Base-by-base conservation (phyloP, 495 filamentous ascomycete species). In the Xylaria nigripes region DNA sequence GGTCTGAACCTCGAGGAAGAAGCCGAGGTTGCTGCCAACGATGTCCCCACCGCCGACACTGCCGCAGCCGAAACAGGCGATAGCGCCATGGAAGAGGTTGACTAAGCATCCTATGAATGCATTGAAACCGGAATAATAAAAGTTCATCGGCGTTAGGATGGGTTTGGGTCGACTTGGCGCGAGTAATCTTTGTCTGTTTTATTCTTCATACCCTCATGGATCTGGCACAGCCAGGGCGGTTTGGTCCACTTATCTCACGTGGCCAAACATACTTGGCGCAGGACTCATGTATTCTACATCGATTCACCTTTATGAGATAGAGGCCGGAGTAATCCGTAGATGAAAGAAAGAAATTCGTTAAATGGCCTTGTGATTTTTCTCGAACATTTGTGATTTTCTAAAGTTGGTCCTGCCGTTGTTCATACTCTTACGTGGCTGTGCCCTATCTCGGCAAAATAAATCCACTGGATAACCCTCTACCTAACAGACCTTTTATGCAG, bases 1-100 rank as follows among this genome's bases (percentile, higher is more conserved):
- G 94, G 94, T 63, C 77, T 98, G 66, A 96, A 97, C 79, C 83
- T 97, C 48, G 90, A 96, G 54, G 94, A 96, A 77, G 86, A 91
- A 65, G 81, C 85, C 49, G 87, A 90, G 71, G 82, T 85, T 50
- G 24, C 49, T 1, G 30, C 48, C 13, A 73, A 80, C 52, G 82
- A 83, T 67, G 86, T 81, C 48, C 74, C 79, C 40, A 78, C 84
- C 30, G 72, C 75, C 22, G 71, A 72, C 24, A 65, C 70, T 18
- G 68, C 73, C n/a, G 70, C 79, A 27, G 75, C 74, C 51, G 81
- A 82, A 77, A 71, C 70, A 46, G 72, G 72, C 44, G 75, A 78
- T 67, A 79, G 73, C 67, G 75, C 80, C 55, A 84, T 84, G 81
- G 81, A 84, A 70, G 81, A 84, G 75, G 81, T 84, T 57, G 81